Evolutionary conservation across 768 basidiomycete genomes (phyloP), one percentile per base, ranked within the genome.

Genomic region (Cystofilobasidium bisporidii): DNA sequence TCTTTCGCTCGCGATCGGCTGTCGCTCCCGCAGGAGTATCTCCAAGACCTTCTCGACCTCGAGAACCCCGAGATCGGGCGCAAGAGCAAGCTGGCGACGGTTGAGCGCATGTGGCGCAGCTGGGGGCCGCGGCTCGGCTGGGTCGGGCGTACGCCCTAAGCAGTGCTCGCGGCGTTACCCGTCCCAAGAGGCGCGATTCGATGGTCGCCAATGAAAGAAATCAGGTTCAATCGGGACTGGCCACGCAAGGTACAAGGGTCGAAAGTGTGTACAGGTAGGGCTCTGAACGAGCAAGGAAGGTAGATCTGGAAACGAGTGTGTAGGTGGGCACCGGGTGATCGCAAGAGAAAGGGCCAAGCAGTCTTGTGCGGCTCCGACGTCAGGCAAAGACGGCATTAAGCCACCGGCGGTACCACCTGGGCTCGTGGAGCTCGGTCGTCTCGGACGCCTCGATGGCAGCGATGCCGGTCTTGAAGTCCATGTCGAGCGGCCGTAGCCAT

Each of bases 101-200:
- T 94, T 6, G 84, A 91, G 59, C 78, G 89, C 74, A 91, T 94
- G 85, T 91, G 91, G 89, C 83, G 87, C 72, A 84, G 84, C 64
- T 97, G 91, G 90, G 87, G 87, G 0, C 77, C 72, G 10, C 78
- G 80, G n/a, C 79, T 88, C 24, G 85, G 83, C 24, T 91, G 85
- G 87, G n/a, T n/a, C n/a, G n/a, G n/a, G n/a, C n/a, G n/a, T n/a
- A n/a, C n/a, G n/a, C n/a, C n/a, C n/a, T n/a, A n/a, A n/a, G n/a
- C n/a, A n/a, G n/a, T n/a, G n/a, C n/a, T n/a, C n/a, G n/a, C n/a
- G n/a, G n/a, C n/a, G n/a, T n/a, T n/a, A n/a, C n/a, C n/a, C n/a
- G n/a, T n/a, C n/a, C n/a, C n/a, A n/a, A n/a, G n/a, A n/a, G n/a
- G n/a, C n/a, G n/a, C n/a, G n/a, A n/a, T n/a, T n/a, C n/a, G n/a